A percentile compares a stretch with the other conserved stretches of the same genome.
These are phyloP conservation scores for Lumnitzera racemosa DNA, from an alignment of 345 rosid species.

Conservation along the genomic window DNA sequence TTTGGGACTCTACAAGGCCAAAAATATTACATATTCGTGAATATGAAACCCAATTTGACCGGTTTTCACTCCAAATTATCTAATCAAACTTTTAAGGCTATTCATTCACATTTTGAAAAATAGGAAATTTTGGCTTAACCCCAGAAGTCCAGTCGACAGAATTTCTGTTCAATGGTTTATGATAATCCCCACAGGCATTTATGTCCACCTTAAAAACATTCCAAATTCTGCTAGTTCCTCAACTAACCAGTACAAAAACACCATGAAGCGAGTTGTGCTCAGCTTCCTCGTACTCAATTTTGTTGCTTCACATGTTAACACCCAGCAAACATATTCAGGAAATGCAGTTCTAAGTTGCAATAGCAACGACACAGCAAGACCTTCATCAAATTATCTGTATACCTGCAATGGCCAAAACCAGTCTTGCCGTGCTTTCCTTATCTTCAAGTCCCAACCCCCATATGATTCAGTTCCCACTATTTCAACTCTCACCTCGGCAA, in stretches of 20 bases:
- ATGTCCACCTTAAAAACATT: too few relatives aligned
- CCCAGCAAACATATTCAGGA: constrained; percentile 31
- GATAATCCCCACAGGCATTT: too few relatives aligned
- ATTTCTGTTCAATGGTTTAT: too few relatives aligned
- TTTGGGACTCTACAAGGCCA: too few relatives aligned
- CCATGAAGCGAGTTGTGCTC: not conserved
- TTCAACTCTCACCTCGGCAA: constrained; percentile 25
- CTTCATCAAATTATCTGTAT: constrained; percentile 31
- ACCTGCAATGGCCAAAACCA: constrained; percentile 27
- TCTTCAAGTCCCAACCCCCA: constrained; percentile 31
- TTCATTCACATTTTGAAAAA: too few relatives aligned
- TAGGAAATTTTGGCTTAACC: too few relatives aligned
- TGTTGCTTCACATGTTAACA: not conserved
- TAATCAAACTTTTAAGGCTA: too few relatives aligned
- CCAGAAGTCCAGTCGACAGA: too few relatives aligned
- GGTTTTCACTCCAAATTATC: too few relatives aligned
- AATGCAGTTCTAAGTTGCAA: constrained; percentile 19
- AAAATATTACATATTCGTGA: too few relatives aligned
- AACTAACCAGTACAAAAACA: not conserved
- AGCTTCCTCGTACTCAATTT: constrained; percentile 1
- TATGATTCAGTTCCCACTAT: constrained; percentile 30
- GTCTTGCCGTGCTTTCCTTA: constrained; percentile 32
- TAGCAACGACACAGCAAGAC: constrained; percentile 9
- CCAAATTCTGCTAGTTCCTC: not conserved
- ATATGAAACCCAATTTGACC: too few relatives aligned